phyloP scores from a whole-genome alignment of 345 rosid species.

The Fremontodendron californicum region DNA sequence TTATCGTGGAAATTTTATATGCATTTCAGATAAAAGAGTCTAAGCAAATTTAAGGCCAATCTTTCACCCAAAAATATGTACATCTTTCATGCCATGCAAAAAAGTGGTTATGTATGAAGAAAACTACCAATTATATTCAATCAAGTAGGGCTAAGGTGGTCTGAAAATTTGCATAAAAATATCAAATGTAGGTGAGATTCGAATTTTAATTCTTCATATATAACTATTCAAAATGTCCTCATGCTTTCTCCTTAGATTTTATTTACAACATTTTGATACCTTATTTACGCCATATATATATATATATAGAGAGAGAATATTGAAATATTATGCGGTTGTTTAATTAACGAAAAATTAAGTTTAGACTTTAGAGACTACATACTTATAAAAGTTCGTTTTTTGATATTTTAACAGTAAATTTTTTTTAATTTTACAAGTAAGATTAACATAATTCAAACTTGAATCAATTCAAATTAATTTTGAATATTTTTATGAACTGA shows the following conservation, averaged over 20 bases:
- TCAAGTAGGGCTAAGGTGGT: neutral
- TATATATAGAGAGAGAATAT: too few species aligned
- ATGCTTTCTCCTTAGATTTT: too few species aligned
- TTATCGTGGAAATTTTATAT: neutral
- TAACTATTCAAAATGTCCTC: too few species aligned
- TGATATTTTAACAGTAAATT: too few species aligned
- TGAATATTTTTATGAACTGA: neutral
- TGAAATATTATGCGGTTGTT: too few species aligned
- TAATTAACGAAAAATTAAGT: too few species aligned
- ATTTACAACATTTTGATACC: too few species aligned
- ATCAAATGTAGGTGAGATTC: neutral
- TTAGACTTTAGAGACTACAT: too few species aligned
- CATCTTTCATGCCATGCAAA: neutral
- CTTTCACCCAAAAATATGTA: neutral
- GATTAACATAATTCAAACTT: neutral
- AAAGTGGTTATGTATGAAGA: neutral
- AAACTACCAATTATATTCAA: neutral
- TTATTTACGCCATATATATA: too few species aligned
- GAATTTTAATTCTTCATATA: neutral
- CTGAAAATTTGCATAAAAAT: neutral
- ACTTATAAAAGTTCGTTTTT: too few species aligned
- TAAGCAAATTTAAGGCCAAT: neutral
- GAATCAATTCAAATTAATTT: neutral
- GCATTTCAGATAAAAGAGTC: neutral
- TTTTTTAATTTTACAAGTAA: too few species aligned